Conservation (phyloP, 225 moss, liverwort and hornwort species). For the Rhytidiadelphus loreus region DNA sequence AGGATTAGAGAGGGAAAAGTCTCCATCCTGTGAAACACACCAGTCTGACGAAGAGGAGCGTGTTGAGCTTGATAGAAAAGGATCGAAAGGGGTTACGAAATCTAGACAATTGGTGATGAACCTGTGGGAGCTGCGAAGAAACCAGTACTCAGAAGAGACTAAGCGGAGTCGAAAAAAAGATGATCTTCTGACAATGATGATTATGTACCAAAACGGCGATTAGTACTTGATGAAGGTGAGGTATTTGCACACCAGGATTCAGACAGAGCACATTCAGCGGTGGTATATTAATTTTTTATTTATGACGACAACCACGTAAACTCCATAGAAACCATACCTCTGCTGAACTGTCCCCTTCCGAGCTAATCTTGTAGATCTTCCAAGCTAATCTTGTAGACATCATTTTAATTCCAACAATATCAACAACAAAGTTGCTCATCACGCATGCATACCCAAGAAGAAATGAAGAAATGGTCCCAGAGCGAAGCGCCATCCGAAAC, state of each 20-base stretch:
- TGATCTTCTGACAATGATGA: slow-evolving; percentile 11
- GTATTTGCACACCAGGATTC: background rate
- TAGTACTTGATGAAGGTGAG: slow-evolving; percentile 21
- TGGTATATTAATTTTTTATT: too few species aligned
- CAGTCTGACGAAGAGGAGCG: slow-evolving; percentile 3
- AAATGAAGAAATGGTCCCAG: too few species aligned
- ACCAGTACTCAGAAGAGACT: background rate
- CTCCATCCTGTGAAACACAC: background rate
- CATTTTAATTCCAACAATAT: too few species aligned
- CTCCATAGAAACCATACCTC: too few species aligned
- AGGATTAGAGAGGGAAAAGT: slow-evolving; percentile 2
- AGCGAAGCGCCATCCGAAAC: too few species aligned
- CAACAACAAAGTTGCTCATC: too few species aligned
- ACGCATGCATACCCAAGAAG: too few species aligned
- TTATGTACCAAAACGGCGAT: slow-evolving; percentile 23
- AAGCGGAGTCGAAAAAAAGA: background rate
- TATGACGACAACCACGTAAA: too few species aligned
- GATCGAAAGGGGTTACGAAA: background rate
- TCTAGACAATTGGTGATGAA: background rate
- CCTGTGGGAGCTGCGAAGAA: background rate
- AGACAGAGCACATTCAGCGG: background rate
- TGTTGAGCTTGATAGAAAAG: background rate
- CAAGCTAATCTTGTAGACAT: too few species aligned
- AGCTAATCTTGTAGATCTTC: too few species aligned
- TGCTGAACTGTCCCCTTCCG: too few species aligned